Conservation (phyloP, 1,284 basidiomycete genomes). For the Trichosporon sp. region DNA sequence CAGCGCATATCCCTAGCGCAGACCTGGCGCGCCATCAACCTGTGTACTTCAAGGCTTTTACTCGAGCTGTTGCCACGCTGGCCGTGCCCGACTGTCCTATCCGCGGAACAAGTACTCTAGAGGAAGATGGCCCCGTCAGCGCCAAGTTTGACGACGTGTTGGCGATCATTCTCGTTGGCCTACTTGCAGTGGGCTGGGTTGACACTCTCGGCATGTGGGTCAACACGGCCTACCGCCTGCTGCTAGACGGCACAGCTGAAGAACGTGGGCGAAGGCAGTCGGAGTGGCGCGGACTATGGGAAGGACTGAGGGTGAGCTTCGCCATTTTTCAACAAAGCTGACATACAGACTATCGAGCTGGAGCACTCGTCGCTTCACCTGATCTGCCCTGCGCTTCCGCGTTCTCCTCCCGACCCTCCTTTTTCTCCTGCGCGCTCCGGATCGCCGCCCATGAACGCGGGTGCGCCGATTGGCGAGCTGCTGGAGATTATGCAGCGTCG, state of each 20-base stretch:
- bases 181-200: constrained; percentile 23
- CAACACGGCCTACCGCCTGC: constrained; percentile 18
- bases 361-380: constrained; percentile 24
- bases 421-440: constrained; percentile 7
- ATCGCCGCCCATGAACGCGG: constrained; percentile 5
- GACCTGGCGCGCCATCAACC: constrained; percentile 17
- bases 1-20: constrained; percentile 17
- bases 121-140: constrained; percentile 8
- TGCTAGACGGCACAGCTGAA: constrained; percentile 22
- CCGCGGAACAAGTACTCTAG: constrained; percentile 2
- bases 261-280: constrained; percentile 13
- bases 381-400: constrained; percentile 18
- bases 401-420: constrained; percentile 14
- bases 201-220: constrained; percentile 25
- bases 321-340: neutral
- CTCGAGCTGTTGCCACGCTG: constrained; percentile 15
- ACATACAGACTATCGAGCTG: constrained; percentile 21
- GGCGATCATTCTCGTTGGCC: constrained; percentile 20
- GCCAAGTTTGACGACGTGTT: constrained; percentile 22
- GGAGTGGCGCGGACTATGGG: constrained; percentile 23
- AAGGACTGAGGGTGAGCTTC: constrained; percentile 20
- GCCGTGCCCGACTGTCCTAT: constrained; percentile 16
- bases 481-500: constrained; percentile 22
- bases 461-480: constrained; percentile 19
- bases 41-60: constrained; percentile 18